These are phyloP conservation scores for Cladosporium oxysporum DNA, from an alignment of 2,329 filamentous ascomycete species.

Conservation along the genomic window DNA sequence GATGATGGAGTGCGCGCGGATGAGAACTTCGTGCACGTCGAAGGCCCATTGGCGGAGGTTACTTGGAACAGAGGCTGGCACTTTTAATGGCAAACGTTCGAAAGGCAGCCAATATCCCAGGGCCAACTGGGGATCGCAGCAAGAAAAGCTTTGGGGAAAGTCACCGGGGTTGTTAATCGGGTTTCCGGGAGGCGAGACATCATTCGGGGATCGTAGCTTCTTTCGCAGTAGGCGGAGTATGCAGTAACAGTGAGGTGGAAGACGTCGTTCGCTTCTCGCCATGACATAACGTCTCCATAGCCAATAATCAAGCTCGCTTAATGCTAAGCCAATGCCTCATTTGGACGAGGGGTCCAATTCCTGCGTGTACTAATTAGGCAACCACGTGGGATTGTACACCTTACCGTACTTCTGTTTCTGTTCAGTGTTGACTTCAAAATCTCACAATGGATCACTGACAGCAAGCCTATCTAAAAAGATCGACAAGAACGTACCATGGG, in stretches of 20 bases:
- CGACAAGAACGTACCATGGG: no score
- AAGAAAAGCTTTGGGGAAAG: background rate
- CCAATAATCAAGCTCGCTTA: background rate
- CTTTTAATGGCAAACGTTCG: background rate
- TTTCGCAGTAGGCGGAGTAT: background rate
- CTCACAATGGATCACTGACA: no score
- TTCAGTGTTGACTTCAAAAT: no score
- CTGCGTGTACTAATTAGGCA: no score
- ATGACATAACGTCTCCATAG: no score
- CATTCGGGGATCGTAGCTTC: background rate
- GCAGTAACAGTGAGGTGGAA: background rate
- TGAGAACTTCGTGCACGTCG: background rate
- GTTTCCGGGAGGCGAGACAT: background rate
- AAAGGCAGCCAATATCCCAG: background rate
- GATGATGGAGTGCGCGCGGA: background rate
- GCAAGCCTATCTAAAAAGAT: no score
- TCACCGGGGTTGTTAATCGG: background rate
- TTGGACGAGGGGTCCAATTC: no score
- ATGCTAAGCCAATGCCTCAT: background rate
- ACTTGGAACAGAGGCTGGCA: background rate
- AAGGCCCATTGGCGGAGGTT: background rate
- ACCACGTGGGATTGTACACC: no score
- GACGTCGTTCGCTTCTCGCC: background rate
- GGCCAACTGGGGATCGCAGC: background rate
- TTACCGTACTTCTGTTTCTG: no score